Evolutionary conservation across 768 basidiomycete genomes (phyloP).

Genomic region (Panus rudis): DNA sequence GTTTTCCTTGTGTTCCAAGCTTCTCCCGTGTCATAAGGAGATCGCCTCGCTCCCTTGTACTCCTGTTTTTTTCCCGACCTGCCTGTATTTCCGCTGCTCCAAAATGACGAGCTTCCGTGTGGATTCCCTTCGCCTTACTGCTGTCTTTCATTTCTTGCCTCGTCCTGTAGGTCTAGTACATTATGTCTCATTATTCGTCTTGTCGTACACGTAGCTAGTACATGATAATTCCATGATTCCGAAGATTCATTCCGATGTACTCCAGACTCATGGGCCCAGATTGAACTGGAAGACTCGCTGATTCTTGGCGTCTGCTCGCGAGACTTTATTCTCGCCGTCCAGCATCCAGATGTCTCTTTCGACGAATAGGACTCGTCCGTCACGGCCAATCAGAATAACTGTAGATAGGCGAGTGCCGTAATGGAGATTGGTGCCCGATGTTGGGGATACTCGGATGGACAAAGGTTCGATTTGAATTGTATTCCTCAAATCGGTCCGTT

Average conservation of each 20-base stretch:
- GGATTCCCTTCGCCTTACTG: too few relatives aligned
- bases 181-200: neutral
- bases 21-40: conserved; percentile 9
- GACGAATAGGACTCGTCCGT: conserved; percentile 54
- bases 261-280: too few relatives aligned
- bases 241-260: too few relatives aligned
- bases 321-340: conserved; percentile 19
- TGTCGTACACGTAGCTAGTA: conserved; percentile 4
- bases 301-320: conserved; percentile 10
- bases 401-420: conserved; percentile 73
- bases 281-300: conserved; percentile 19
- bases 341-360: conserved; percentile 65
- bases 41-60: neutral
- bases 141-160: too few relatives aligned
- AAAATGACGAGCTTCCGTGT: too few relatives aligned
- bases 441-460: conserved; percentile 10
- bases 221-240: conserved; percentile 12
- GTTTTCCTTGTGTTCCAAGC: neutral
- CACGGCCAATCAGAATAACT: conserved; percentile 54
- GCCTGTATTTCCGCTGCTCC: too few relatives aligned
- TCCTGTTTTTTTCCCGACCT: too few relatives aligned
- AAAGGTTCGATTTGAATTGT: conserved; percentile 55
- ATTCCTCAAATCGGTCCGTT: conserved; percentile 46
- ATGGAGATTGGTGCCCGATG: neutral
- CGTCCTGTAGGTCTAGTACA: neutral